These are phyloP conservation scores for Sugiyamaella lignohabitans DNA, from an alignment of 805 yeast genomes.

Conservation along the genomic window DNA sequence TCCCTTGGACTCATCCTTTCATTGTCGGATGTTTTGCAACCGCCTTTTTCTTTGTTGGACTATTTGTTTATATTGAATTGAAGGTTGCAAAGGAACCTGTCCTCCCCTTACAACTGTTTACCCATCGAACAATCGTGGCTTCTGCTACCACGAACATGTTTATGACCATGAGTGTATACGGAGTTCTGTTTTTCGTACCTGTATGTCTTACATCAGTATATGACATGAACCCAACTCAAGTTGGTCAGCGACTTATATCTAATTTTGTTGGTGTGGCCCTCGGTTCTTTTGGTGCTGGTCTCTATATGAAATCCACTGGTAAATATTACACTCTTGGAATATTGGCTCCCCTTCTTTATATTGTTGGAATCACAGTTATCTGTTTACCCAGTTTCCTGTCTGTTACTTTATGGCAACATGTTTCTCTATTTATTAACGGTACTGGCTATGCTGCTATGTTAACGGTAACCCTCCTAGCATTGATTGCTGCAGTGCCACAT, in stretches of 20 bases:
- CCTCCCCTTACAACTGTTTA: constrained; percentile 54
- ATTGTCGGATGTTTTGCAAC: constrained; percentile 34
- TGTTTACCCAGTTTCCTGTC: constrained; percentile 11
- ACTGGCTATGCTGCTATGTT: constrained; percentile 60
- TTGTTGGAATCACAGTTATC: constrained; percentile 43
- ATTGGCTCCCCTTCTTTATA: constrained; percentile 37
- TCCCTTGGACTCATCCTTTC: constrained; percentile 41
- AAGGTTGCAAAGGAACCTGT: constrained; percentile 56
- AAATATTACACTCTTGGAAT: constrained; percentile 48
- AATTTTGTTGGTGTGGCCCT: constrained; percentile 62
- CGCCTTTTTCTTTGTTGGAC: constrained; percentile 32
- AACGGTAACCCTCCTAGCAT: constrained; percentile 65
- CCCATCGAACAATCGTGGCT: constrained; percentile 53
- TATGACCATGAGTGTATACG: constrained; percentile 58
- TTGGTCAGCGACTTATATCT: constrained; percentile 44
- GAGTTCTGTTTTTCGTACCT: constrained; percentile 65
- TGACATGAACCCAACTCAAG: constrained; percentile 46
- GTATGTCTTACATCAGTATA: constrained; percentile 54
- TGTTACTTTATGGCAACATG: constrained; percentile 34
- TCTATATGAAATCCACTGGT: constrained; percentile 62
- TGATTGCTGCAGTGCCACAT: constrained; percentile 67
- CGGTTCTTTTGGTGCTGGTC: constrained; percentile 64
- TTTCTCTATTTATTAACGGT: constrained; percentile 49
- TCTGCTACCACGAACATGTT: constrained; percentile 67
- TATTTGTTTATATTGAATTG: constrained; percentile 48